Conservation (phyloP, 2,329 filamentous ascomycete genomes). For the Phaeosphaeria sp. region DNA sequence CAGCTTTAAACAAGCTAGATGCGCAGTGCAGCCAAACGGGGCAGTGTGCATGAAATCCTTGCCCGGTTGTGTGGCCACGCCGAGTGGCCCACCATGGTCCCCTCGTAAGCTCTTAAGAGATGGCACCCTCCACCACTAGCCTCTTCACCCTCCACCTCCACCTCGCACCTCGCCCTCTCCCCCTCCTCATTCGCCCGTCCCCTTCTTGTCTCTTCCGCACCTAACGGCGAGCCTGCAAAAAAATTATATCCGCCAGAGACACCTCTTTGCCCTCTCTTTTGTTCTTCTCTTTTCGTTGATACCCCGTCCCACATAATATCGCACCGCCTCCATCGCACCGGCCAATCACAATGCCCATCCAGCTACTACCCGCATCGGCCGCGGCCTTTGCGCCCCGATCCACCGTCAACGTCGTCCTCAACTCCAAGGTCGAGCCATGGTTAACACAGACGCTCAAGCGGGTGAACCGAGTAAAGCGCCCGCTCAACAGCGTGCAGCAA, state of each 20-base stretch:
- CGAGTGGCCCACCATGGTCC: slow-evolving; percentile 40
- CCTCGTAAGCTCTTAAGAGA: slow-evolving; percentile 46
- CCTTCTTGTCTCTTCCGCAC: slow-evolving; percentile 45
- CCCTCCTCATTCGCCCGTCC: slow-evolving; percentile 49
- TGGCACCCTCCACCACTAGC: slow-evolving; percentile 47
- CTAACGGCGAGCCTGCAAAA: slow-evolving; percentile 45
- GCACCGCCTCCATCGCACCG: slow-evolving; percentile 37
- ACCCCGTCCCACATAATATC: slow-evolving; percentile 46
- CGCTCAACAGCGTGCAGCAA: slow-evolving; percentile 94
- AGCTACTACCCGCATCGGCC: slow-evolving; percentile 92
- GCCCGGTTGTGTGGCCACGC: slow-evolving; percentile 45
- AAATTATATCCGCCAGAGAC: slow-evolving; percentile 46
- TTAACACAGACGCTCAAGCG: slow-evolving; percentile 95
- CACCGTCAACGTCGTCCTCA: slow-evolving; percentile 92
- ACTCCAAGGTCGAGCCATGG: slow-evolving; percentile 93
- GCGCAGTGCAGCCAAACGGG: slow-evolving; percentile 46
- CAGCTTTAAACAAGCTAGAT: slow-evolving; percentile 46
- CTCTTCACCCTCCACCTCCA: slow-evolving; percentile 50
- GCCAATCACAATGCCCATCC: slow-evolving; percentile 74
- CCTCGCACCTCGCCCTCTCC: slow-evolving; percentile 52
- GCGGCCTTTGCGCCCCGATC: slow-evolving; percentile 94
- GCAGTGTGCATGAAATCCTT: slow-evolving; percentile 48
- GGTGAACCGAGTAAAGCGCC: slow-evolving; percentile 95
- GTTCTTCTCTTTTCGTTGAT: slow-evolving; percentile 43
- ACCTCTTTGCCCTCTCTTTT: slow-evolving; percentile 41